Conservation (phyloP, 371 early-diverging fungal species). For the Rhizopus stolonifer region DNA sequence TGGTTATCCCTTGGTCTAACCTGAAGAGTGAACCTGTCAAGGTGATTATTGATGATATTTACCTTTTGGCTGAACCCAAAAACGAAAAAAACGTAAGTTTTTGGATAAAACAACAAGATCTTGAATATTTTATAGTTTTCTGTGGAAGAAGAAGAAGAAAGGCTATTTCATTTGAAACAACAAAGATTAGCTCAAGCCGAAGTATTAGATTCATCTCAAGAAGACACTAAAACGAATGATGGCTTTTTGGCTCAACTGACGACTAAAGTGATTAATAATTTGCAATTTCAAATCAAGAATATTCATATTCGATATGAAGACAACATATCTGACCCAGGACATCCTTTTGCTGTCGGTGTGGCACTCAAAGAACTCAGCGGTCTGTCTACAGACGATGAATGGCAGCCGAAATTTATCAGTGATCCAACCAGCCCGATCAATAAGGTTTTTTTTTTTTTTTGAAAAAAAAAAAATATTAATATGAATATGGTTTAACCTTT, state of each 20-base stretch:
- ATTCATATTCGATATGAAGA: conserved; percentile 90
- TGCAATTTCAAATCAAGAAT: conserved; percentile 82
- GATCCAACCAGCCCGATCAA: conserved; percentile 65
- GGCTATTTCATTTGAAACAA: conserved; percentile 78
- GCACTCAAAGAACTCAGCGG: conserved; percentile 80
- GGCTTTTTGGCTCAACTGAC: conserved; percentile 67
- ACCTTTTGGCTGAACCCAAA: conserved; percentile 72
- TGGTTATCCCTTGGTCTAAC: conserved; percentile 88
- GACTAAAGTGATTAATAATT: conserved; percentile 83
- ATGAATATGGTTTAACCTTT: not conserved
- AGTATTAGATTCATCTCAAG: conserved; percentile 48
- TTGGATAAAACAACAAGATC: not conserved
- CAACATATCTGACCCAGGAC: conserved; percentile 58
- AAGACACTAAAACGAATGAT: conserved; percentile 55
- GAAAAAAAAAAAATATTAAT: not conserved
- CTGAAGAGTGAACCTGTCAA: conserved; percentile 81
- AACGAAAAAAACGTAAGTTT: conserved; percentile 33
- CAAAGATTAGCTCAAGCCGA: conserved; percentile 83
- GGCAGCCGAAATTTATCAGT: conserved; percentile 70
- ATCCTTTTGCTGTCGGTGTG: conserved; percentile 75
- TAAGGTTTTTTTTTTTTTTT: conserved; percentile 46
- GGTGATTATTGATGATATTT: conserved; percentile 74
- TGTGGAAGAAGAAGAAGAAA: conserved; percentile 79
- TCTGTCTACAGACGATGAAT: conserved; percentile 76
- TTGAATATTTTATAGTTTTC: conserved; percentile 26